Percentiles rank a stretch among this genome's conserved stretches.
These are phyloP conservation scores for Globisporangium mamillatum DNA, from an alignment of 352 stramenopile genomes.

Conservation along the genomic window DNA sequence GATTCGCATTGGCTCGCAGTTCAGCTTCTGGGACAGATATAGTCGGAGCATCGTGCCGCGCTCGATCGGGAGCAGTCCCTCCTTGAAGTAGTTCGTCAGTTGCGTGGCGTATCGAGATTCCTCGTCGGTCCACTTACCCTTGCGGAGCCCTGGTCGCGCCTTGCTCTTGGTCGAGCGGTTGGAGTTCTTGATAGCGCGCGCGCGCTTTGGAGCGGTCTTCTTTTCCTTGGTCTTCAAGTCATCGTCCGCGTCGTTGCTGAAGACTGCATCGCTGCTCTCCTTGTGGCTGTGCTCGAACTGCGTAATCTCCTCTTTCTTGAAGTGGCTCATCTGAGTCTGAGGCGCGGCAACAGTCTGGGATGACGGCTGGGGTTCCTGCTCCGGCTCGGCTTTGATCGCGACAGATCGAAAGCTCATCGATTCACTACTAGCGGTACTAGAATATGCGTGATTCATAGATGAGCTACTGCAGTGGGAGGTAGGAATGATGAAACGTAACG, in stretches of 20 bases:
- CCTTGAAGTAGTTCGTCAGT: constrained; percentile 85
- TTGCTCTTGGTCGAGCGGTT: constrained; percentile 84
- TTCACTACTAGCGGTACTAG: constrained; percentile 18
- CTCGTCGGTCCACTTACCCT: constrained; percentile 87
- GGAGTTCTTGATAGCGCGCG: constrained; percentile 50
- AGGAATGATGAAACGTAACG: constrained; percentile 78
- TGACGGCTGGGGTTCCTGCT: constrained; percentile 6
- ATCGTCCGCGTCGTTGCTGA: constrained; percentile 13
- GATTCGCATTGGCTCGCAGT: constrained; percentile 92
- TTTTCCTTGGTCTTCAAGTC: constrained; percentile 28
- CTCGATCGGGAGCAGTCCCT: constrained; percentile 75
- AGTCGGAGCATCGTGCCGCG: constrained; percentile 88
- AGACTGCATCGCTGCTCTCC: neutral
- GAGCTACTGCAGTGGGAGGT: constrained; percentile 40
- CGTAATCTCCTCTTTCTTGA: neutral
- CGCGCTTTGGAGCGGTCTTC: constrained; percentile 50
- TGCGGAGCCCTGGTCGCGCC: constrained; percentile 75
- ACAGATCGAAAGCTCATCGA: constrained; percentile 18
- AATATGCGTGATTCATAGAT: constrained; percentile 24
- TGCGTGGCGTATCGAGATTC: constrained; percentile 72
- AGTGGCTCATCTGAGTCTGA: neutral
- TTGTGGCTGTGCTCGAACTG: neutral
- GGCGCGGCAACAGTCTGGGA: neutral
- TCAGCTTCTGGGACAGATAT: constrained; percentile 91
- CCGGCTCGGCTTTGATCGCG: constrained; percentile 14